Evolutionary conservation across 192 early-diverging fungal species (phyloP).

Genomic region (Gonapodya prolifera): DNA sequence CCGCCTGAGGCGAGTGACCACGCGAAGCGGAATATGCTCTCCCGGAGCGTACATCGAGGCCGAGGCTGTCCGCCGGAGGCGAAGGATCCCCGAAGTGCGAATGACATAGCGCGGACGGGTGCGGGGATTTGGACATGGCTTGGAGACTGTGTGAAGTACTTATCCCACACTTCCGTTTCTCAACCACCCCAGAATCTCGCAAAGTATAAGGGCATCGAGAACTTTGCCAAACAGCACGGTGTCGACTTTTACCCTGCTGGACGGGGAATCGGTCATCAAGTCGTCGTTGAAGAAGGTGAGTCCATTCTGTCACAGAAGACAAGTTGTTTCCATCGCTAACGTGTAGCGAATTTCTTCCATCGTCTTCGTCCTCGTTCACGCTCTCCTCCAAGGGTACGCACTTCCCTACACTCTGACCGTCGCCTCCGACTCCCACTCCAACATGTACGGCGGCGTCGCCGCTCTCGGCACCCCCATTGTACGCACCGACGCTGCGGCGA

Average conservation of each 20-base stretch:
- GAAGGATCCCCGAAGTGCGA: too few species aligned
- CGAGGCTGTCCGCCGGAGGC: too few species aligned
- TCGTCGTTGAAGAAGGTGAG: constrained; percentile 76
- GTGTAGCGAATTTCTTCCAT: neutral
- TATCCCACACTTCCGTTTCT: neutral
- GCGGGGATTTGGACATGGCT: neutral
- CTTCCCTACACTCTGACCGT: constrained; percentile 89
- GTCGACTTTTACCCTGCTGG: constrained; percentile 93
- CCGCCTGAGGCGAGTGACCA: too few species aligned
- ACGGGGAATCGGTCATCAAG: constrained; percentile 95
- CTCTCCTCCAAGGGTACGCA: constrained; percentile 53
- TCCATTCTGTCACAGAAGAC: neutral
- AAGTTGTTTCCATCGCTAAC: too few species aligned
- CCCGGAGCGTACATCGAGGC: too few species aligned
- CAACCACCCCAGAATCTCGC: constrained; percentile 62
- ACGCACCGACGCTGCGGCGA: constrained; percentile 92
- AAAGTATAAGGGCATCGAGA: constrained; percentile 77
- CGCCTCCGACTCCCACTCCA: constrained; percentile 96
- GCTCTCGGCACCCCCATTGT: constrained; percentile 93
- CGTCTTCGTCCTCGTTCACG: neutral
- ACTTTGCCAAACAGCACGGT: constrained; percentile 65
- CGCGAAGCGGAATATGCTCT: neutral
- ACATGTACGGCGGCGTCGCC: constrained; percentile 98
- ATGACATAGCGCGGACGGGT: neutral
- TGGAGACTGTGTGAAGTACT: neutral